Evolutionary conservation across 805 yeast genomes (phyloP).

Genomic region (Candida vaughaniae): DNA sequence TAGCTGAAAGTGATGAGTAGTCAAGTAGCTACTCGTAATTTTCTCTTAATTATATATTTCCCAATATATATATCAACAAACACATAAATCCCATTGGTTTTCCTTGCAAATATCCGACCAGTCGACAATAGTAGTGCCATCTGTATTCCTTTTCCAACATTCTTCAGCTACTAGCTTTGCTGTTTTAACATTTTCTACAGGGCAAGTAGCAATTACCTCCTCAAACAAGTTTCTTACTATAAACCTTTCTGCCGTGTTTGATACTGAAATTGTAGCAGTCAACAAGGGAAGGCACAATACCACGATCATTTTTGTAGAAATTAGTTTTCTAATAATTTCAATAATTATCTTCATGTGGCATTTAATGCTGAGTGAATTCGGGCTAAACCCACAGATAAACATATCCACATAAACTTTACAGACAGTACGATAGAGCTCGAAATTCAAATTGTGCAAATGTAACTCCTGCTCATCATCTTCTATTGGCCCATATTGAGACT

Average conservation of each 20-base stretch:
- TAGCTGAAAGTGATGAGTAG: too few relatives aligned
- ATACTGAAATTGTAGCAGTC: constrained; percentile 21
- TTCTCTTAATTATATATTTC: too few relatives aligned
- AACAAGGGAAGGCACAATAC: constrained; percentile 16
- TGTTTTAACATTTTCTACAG: constrained; percentile 17
- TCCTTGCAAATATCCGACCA: constrained; percentile 23
- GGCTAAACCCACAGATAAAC: neutral
- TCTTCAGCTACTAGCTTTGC: constrained; percentile 15
- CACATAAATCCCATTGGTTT: constrained; percentile 17
- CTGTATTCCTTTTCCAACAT: constrained; percentile 17
- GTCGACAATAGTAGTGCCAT: constrained; percentile 14
- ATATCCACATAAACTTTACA: neutral
- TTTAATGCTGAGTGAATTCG: neutral
- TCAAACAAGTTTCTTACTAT: constrained; percentile 17
- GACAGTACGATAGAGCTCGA: neutral
- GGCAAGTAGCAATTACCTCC: constrained; percentile 9
- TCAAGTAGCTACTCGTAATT: too few relatives aligned
- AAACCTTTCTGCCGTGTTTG: constrained; percentile 15
- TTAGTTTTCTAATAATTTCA: neutral
- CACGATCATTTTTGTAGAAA: constrained; percentile 2
- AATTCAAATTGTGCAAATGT: neutral
- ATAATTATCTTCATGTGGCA: neutral
- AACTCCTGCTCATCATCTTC: too few relatives aligned
- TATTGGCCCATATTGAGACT: too few relatives aligned
- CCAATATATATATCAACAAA: too few relatives aligned